A percentile compares a stretch with the other conserved stretches of the same genome.
Evolutionary conservation across 805 yeast species (phyloP).

Genomic region (Blastobotrys terrestris): DNA sequence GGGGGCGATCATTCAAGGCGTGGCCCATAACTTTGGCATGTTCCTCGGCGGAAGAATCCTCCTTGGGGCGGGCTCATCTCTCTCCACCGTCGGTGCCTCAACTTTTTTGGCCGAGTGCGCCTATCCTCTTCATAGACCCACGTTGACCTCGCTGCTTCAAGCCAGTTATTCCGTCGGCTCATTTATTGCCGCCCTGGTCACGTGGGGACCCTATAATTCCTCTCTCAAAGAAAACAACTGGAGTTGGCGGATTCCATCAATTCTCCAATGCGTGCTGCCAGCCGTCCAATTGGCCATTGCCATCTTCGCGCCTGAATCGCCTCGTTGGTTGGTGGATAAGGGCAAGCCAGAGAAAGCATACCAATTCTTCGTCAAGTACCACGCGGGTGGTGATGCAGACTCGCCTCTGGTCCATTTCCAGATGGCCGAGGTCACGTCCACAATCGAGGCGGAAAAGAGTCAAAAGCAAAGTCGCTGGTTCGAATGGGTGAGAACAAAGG

Average conservation of each 20-base stretch:
- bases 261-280: constrained; percentile 59
- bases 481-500: constrained; percentile 11
- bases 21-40: constrained; percentile 52
- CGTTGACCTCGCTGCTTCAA: constrained; percentile 44
- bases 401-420: constrained; percentile 11
- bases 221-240: constrained; percentile 22
- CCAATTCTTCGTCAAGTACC: constrained; percentile 29
- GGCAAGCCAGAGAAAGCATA: constrained; percentile 29
- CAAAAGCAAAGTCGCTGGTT: constrained; percentile 15
- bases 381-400: constrained; percentile 15
- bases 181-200: constrained; percentile 4
- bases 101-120: constrained; percentile 71
- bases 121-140: constrained; percentile 56
- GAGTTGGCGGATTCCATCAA: constrained; percentile 68
- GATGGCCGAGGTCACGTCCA: constrained; percentile 19
- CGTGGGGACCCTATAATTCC: constrained; percentile 8
- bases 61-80: constrained; percentile 26
- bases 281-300: constrained; percentile 54
- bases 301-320: constrained; percentile 50
- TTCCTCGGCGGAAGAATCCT: constrained; percentile 60
- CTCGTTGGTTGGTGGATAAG: constrained; percentile 31
- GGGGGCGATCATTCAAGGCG: constrained; percentile 71
- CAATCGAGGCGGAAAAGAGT: constrained; percentile 18
- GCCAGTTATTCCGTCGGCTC: constrained; percentile 2
- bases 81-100: constrained; percentile 44